Evolutionary conservation across 495 filamentous ascomycete genomes (phyloP), one percentile per base, ranked within the genome.

Genomic region (Penicillium lividum): DNA sequence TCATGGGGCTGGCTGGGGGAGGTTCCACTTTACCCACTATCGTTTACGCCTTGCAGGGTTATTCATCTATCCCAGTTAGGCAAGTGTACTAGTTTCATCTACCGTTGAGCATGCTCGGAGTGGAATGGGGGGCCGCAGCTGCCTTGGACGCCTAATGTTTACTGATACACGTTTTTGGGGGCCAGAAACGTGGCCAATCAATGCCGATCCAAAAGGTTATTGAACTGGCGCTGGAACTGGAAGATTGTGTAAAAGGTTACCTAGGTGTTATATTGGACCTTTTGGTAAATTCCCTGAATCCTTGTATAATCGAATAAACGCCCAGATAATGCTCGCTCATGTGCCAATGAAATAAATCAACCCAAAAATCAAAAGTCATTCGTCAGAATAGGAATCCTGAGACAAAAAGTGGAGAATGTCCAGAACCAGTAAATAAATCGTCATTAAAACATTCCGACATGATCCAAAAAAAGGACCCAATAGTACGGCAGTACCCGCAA

Each of bases 301-400:
- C 25, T 9, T 25, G 25, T 46, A 22, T 27, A 25, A 9, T 27
- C 8, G 43, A 46, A 46, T n/a, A 31, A 49, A 49, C 46, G 46
- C 46, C 44, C 28, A 49, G 27, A 49, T 49, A 8, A 49, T 49
- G 46, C 46, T 49, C 46, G 46, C 46, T 49, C 28, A 48, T 48
- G 45, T 15, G 10, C 46, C 46, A 49, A 49, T 49, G 46, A 49
- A 49, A 47, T 30, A 47, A 27, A 27, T 11, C 15, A 31, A 31
- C n/a, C 25, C 4, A 13, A 28, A 48, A 48, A 47, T 0, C 1
- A 0, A 44, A 8, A 25, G n/a, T 6, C 7, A 5, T 40, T 40
- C 38, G 3, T 16, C 1, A 40, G 15, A 40, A 22, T 2, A 22
- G 22, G 22, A 22, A 1, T 22, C 22, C 22, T 22, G 22, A 22